Base-by-base conservation (phyloP, 345 rosid genomes). In the Arabis alpina region DNA sequence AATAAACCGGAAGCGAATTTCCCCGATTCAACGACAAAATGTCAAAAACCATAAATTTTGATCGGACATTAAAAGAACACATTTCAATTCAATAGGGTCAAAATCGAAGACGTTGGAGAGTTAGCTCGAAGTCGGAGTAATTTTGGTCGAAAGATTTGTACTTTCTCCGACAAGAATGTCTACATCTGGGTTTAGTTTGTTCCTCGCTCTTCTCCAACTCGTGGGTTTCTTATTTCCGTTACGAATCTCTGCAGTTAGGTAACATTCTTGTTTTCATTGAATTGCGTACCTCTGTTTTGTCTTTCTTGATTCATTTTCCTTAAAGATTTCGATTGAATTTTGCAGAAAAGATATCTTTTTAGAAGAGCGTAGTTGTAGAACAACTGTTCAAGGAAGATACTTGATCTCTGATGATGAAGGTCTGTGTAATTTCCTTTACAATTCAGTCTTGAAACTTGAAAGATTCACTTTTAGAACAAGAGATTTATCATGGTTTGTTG, bases 311-410 rank as follows among this genome's bases (percentile, higher is more conserved):
- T 51, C 14, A 48, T 49, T 39, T 55, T 13, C 16, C 8, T 6
- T 1, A 3, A 3, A 47, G 62, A 66, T 36, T 53, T 61, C 27
- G 41, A 42, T 60, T 47, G 72, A 40, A 65, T 53, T 34, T 66
- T 64, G 23, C 55, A 90, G 97, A 87, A 86, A 77, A 25, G 90
- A 89, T 56, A 71, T 82, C 52, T 83, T 90, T 66, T 81, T 51
- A 39, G 88, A 82, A 40, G 76, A 60, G 27, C 77, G 57, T 7
- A 72, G 64, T 51, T 90, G 98, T 66, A 88, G 86, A 80, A 88
- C 79, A 70, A 93, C 98, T 25, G 83, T 88, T 12, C 96, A 90
- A 73, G 98, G 97, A 68, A 93, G 97, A 79, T 87, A 82, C 30
- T 51, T 90, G 59, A 78, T 88, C n/a, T 88, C 97, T 4, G 98